Base-by-base conservation (phyloP, 2,329 filamentous ascomycete species). In the Paraphoma sp. region DNA sequence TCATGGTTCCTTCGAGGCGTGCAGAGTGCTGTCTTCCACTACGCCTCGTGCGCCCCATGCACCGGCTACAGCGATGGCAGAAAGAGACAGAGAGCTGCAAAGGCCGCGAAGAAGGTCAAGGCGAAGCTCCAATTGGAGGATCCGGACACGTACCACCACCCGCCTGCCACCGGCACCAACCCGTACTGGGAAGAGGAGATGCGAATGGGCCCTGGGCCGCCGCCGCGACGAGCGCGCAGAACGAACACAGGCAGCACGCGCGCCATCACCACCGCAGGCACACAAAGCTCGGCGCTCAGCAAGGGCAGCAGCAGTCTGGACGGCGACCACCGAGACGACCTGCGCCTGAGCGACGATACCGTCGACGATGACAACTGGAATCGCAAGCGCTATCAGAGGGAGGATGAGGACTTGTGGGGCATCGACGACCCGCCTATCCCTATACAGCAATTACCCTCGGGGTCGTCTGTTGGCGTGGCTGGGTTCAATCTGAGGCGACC, bases 151-250 rank as follows among this genome's bases (percentile, higher is more conserved):
- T 95, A 96, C 75, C 84, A 87, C 48, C 93, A 97, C 69, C 93
- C 90, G 1, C 86, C 87, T 44, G 91, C 92, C 1, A 95, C 92
- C 68, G 89, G 88, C 69, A 96, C 92, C 29, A 97, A 97, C 69
- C 89, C 89, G 11, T 92, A 91, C 78, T 97, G 93, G 93, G 82
- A 85, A 31, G 90, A 95, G 71, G 93, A 97, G 76, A 96, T 97
- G 63, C 83, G 82, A 60, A 84, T 93, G 78, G 93, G 93, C 0
- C 93, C 93, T 2, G 87, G 86, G 3, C 84, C 90, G 36, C 88
- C 88, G 31, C 88, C 88, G 68, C 78, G 81, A 84, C 55, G 69
- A 55, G 63, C 88, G 74, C 78, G 84, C 56, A 71, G 85, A 77
- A 77, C 87, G 83, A 78, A 87, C 81, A 70, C 80, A 79, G 57